Base-by-base conservation (phyloP, 805 yeast species). In the Hanseniaspora valbyensis region DNA sequence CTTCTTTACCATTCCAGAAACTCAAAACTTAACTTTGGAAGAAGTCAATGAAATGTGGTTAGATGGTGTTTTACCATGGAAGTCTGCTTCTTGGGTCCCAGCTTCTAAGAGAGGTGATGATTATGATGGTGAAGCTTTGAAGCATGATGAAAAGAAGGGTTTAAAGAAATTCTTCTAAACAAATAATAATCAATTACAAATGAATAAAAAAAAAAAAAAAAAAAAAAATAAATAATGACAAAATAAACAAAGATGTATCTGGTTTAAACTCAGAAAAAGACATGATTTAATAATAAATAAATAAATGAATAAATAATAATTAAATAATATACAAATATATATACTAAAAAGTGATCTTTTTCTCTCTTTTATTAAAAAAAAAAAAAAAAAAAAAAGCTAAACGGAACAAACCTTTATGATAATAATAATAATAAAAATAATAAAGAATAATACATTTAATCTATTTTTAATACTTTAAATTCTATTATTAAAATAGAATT, bases 1-100 rank as follows among this genome's bases (percentile, higher is more conserved):
- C 49, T 78, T 74, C 72, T 78, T 84, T 72, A 73, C 74, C 57
- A 78, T 86, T 54, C 78, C 79, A 59, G 90, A 83, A 67, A 86
- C 95, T 50, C 79, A 77, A 69, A 94, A 94, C 53, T 74, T 84
- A 59, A 74, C 84, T 41, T 74, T 86, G 63, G 95, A 85, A 68
- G 88, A 85, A 67, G 85, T 85, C 55, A 88, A 84, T 63, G 80
- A 75, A 60, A 69, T 80, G 71, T 73, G 69, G 59, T 63, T 72
- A 26, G 65, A 67, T 45, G 66, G 65, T 57, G 68, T 67, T 37
- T 57, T 63, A 50, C 69, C 76, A 45, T 72, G 76, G 75, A 62
- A 65, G 51, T 78, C 82, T 14, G 46, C 70, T 24, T 58, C 58
- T 52, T 81, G 77, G 78, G 70, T 69, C 49, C 82, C 83, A 57